Base-by-base conservation (phyloP, 306 rosid species). In the Prunus padus region DNA sequence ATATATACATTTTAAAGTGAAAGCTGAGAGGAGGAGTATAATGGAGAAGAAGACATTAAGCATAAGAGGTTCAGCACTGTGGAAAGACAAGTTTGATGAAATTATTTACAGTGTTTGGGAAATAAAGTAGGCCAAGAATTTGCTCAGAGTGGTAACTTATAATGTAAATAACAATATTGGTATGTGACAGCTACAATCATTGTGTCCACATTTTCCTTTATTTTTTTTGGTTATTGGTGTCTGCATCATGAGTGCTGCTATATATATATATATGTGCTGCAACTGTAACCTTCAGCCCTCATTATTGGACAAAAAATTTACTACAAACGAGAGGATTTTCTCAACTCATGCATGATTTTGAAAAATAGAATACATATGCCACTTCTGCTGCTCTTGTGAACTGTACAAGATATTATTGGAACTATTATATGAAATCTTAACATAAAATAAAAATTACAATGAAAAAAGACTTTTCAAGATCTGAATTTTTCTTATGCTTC, bases 401-500 rank as follows among this genome's bases (percentile, higher is more conserved):
- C 57, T 51, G 20, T 51, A 16, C 57, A 51, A 61, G 20, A 28
- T 54, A 61, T 2, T 25, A 11, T 59, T 59, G 64, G 31, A 59
- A 59, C 18, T 59, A 61, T 15, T 3, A 20, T 28, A 61, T 61
- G 20, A 64, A 16, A 18, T 64, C 47, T 30, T 1, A 3, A 3
- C 68, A 3, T 18, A 11, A 18, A 64, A 31, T 28, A 18, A 16
- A 46, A 64, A 22, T 15, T 22, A 16, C 68, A 37, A 2, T 19
- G 18, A 33, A 1, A 2, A 64, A 18, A 33, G 3, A 18, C 15
- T 1, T 64, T 9, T 18, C 47, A 11, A 26, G 0, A 71, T 52
- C 75, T 33, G 47, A 50, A n/a, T 23, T 26, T 69, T 70, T 20
- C 63, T 30, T 51, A 22, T 11, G 7, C 74, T 70, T n/a, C 55